Evolutionary conservation across 305 asterid genomes (phyloP), one percentile per base, ranked within the genome.

Genomic region (Galium porrigens): DNA sequence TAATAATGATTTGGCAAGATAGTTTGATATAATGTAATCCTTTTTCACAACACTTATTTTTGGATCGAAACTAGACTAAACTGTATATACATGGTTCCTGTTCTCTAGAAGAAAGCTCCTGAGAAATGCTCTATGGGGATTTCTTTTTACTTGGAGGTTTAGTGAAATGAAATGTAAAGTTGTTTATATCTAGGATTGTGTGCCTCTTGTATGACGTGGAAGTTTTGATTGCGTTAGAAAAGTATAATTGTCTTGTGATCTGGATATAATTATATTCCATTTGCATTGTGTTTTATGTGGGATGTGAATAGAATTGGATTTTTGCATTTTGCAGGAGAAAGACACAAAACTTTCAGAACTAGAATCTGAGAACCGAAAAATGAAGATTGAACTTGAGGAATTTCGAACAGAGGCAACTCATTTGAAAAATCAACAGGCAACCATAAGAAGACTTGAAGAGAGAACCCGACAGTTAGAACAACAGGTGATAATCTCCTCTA

Each of bases 351-450:
- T 89, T 69, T 84, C 89, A 68, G 99, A 92, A 72, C 73, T 92
- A 72, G 99, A 92, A 79, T 87, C 91, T 68, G 99, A 84, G 78
- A 89, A 87, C 81, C 83, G 96, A 75, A 92, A 89, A 77, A 92
- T 92, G 96, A 92, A 87, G 85, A 89, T 87, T 78, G 99, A 92
- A 78, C 99, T 92, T 68, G 99, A 92, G 78, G 97, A 92, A 73
- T 92, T 83, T 76, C 89, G 96, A 59, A 83, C 95, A 14, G 99
- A 92, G 78, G 89, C 99, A 63, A 82, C 97, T 67, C 96, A 92
- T 80, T 77, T 92, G 81, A 92, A 89, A 83, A 92, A 92, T 78
- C 99, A 92, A 75, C 99, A 92, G 76, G 88, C 97, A n/a, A 92
- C 96, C 44, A 89, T 92, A 75, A 83, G 96, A 84, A 84, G 96